Base-by-base conservation (phyloP, 176 grass and related monocot genomes). In the Eleusine indica region DNA sequence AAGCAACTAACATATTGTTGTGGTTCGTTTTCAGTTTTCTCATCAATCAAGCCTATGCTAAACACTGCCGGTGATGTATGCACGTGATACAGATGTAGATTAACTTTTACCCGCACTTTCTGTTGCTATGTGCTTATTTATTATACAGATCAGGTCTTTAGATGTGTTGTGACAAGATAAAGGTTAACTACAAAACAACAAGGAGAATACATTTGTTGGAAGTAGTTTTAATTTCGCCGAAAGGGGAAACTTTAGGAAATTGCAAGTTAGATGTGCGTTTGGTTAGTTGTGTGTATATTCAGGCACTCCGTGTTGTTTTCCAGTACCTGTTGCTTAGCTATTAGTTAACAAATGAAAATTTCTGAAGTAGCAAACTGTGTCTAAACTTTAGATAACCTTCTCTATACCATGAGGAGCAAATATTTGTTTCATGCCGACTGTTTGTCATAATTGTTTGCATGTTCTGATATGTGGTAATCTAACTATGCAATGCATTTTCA, bases 401-500 rank as follows among this genome's bases (percentile, higher is more conserved):
- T 75, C 41, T 67, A 7, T 42, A 65, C 66, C 13, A 51, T 19
- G 17, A n/a, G 4, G 73, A 30, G 32, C 44, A 72, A 73, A 12
- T 44, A 75, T 52, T 22, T 79, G 70, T 40, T 57, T 64, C 29
- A 19, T 5, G 3, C 66, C 9, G 10, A 43, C 76, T 68, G 9
- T 69, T 85, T 32, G 7, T 57, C 66, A 15, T 48, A 38, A 16
- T 38, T 71, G 0, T 73, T 74, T 44, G 66, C 66, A 60, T 35
- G 16, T 80, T 66, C 65, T 22, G 41, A 42, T 73, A 81, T 54
- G 64, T 37, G 14, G 28, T 14, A 37, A 63, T 29, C 37, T 66
- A 57, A 78, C 41, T 83, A 58, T 52, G 17, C n/a, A 7, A 65
- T 1, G 4, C 19, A 22, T 81, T 83, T 83, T 66, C 13, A 70